Evolutionary conservation across 305 asterid genomes (phyloP).

Genomic region (Rubia peregrina): DNA sequence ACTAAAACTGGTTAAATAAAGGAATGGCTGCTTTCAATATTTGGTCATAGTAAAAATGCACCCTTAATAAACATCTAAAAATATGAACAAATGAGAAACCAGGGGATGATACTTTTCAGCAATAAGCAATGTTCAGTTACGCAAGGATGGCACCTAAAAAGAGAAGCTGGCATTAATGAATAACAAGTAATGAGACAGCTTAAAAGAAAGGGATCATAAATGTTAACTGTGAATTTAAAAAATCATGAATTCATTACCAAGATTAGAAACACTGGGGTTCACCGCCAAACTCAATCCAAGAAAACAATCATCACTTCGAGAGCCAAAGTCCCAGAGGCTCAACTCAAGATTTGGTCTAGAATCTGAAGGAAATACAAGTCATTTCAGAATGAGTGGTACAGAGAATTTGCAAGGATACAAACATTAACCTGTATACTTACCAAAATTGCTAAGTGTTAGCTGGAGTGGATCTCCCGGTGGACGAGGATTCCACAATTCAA

Average conservation of each 20-base stretch:
- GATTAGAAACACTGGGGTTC: constrained; percentile 64
- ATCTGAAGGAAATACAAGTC: constrained; percentile 35
- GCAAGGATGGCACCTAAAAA: not conserved
- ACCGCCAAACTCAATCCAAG: constrained; percentile 95
- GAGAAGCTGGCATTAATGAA: not conserved
- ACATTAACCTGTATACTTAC: constrained; percentile 24
- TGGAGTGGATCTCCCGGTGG: constrained; percentile 57
- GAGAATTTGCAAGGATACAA: constrained; percentile 19
- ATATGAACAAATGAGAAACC: not conserved
- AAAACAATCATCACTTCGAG: constrained; percentile 64
- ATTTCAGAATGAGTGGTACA: constrained; percentile 16
- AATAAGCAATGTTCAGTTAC: not conserved
- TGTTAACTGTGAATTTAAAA: not conserved
- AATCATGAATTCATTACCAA: constrained; percentile 37
- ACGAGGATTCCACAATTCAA: constrained; percentile 50
- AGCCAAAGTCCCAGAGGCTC: constrained; percentile 84
- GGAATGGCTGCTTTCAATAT: not conserved
- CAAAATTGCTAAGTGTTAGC: constrained; percentile 52
- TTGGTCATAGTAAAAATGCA: not conserved
- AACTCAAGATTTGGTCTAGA: constrained; percentile 91
- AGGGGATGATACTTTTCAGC: not conserved
- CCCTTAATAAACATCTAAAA: not conserved
- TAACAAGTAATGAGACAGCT: not conserved
- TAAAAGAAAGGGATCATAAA: constrained; percentile 1
- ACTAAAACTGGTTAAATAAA: not conserved